Conservation (phyloP, 345 rosid genomes). For the Anastatica hierochuntica region DNA sequence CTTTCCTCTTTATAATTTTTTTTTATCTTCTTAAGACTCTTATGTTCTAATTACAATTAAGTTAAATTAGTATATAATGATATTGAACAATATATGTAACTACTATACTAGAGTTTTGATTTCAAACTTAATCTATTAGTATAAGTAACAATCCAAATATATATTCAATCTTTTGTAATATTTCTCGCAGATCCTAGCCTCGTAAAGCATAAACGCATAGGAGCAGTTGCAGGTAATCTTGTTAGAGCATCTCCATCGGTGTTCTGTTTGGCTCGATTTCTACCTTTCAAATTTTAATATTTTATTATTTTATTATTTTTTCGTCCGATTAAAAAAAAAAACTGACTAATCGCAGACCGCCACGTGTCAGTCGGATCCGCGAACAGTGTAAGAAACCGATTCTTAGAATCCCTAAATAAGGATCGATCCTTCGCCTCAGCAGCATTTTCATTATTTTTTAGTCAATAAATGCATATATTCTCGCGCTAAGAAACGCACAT, state of each 20-base stretch:
- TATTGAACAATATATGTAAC: background rate
- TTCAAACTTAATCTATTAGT: background rate
- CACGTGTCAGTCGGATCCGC: no score
- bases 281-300: background rate
- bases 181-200: conserved; percentile 15
- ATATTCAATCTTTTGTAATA: background rate
- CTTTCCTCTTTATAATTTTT: background rate
- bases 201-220: conserved; percentile 18
- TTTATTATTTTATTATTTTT: background rate
- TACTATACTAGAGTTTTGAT: no score
- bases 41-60: background rate
- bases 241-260: no score
- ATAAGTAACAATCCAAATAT: background rate
- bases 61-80: background rate
- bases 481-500: no score
- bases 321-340: no score
- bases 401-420: no score
- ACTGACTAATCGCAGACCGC: no score
- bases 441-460: no score
- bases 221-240: conserved; percentile 26
- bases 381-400: no score
- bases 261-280: no score
- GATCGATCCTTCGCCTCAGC: no score
- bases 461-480: no score
- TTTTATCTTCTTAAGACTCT: background rate